These are phyloP conservation scores for Pleurotus eryngii DNA, from an alignment of 768 basidiomycete species.

Conservation along the genomic window DNA sequence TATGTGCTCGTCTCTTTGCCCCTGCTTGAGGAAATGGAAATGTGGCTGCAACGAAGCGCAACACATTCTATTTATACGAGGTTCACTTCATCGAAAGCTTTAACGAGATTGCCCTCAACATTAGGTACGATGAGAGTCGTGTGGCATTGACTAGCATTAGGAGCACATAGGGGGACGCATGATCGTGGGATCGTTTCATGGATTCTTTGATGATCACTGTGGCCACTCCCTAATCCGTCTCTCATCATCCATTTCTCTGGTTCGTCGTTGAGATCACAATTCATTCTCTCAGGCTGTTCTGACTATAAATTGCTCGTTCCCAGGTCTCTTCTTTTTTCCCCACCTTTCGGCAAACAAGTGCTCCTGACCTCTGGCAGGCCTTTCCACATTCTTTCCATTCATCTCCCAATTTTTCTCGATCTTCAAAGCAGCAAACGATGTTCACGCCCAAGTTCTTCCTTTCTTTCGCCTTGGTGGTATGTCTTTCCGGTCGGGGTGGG, in stretches of 20 bases:
- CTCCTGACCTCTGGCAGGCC: conserved; percentile 12
- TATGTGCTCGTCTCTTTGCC: too few relatives aligned
- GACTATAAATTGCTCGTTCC: not conserved
- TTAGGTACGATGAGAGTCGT: too few relatives aligned
- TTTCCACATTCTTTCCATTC: conserved; percentile 1
- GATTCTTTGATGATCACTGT: too few relatives aligned
- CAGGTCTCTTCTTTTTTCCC: not conserved
- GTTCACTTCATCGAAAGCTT: too few relatives aligned
- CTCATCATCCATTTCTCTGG: not conserved
- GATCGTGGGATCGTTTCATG: too few relatives aligned
- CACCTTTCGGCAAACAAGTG: conserved; percentile 6
- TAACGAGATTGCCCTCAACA: too few relatives aligned
- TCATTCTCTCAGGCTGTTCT: conserved; percentile 1
- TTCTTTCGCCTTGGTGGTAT: conserved; percentile 5
- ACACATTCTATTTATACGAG: too few relatives aligned
- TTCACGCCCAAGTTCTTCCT: conserved; percentile 6
- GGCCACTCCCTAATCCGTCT: too few relatives aligned
- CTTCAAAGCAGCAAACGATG: conserved; percentile 3
- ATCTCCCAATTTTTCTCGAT: not conserved
- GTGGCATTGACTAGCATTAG: too few relatives aligned
- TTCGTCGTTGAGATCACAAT: not conserved
- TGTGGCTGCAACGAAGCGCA: too few relatives aligned
- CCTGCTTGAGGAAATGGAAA: too few relatives aligned
- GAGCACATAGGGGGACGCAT: too few relatives aligned
- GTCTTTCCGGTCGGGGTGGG: conserved; percentile 14